Evolutionary conservation across 1,284 basidiomycete species (phyloP).

Genomic region (Melampsora larici-populina): DNA sequence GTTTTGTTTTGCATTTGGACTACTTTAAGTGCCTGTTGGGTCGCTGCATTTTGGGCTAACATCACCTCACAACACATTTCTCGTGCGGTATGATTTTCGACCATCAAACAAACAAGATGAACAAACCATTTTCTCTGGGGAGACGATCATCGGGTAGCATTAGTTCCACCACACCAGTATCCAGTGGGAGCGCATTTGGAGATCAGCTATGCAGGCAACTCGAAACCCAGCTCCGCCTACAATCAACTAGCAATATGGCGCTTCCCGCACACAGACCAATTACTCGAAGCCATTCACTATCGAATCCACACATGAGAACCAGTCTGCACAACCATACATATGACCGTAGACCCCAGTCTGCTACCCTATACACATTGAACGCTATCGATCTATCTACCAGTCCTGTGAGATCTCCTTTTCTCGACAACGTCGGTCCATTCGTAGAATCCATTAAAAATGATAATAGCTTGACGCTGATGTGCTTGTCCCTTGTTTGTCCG

Average conservation of each 20-base stretch:
- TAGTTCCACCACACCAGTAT: not conserved
- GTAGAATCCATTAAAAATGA: too few species aligned
- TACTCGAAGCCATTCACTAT: not conserved
- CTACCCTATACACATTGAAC: not conserved
- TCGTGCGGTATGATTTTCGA: not conserved
- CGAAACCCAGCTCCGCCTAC: not conserved
- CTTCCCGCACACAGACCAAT: not conserved
- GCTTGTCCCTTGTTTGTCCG: too few species aligned
- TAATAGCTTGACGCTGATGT: too few species aligned
- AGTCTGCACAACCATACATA: too few species aligned
- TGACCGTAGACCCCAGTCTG: not conserved
- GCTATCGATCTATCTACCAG: not conserved
- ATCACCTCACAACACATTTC: too few species aligned
- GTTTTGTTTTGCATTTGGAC: too few species aligned
- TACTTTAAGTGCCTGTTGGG: too few species aligned
- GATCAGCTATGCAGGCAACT: constrained; percentile 1
- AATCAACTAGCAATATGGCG: not conserved
- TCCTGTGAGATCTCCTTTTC: not conserved
- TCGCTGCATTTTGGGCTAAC: too few species aligned
- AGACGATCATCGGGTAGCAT: not conserved
- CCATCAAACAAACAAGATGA: not conserved
- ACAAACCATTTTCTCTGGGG: not conserved
- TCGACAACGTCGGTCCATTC: not conserved
- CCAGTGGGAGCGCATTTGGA: constrained; percentile 2
- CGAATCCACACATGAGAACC: not conserved